Base-by-base conservation (phyloP, 2,329 filamentous ascomycete genomes). In the Beauveria pseudobassiana region DNA sequence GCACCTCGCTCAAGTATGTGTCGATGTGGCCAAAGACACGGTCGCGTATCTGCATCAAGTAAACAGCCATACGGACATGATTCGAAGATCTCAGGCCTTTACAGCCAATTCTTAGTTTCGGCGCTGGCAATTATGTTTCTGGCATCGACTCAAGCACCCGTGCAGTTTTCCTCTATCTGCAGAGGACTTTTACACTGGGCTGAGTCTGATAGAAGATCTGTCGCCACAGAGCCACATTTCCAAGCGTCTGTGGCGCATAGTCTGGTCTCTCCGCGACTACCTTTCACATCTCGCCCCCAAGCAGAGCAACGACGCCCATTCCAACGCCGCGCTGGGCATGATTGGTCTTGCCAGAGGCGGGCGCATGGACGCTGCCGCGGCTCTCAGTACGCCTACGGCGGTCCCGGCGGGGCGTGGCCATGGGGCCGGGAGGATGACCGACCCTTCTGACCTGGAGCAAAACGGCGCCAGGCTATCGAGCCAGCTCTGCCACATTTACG, bases 131-230 rank as follows among this genome's bases (percentile, higher is more conserved):
- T 90, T 3, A 77, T 93, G 14, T 92, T 93, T 69, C 80, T 93
- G 1, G 89, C 89, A 1, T 88, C 88, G 0, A 88, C 87, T 3
- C 89, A 93, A 68, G 87, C 88, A 0, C 89, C 89, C 0, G 82
- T 88, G 0, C 81, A 86, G 28, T 93, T 92, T 71, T 88, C 85
- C 67, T 77, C 81, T 10, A 74, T 80, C 26, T 91, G 88, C 65
- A 82, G 89, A 89, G 50, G 89, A 93, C 72, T 93, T 93, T 69
- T 91, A 91, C 75, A 85, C 89, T 80, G 88, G 87, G 0, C 80
- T 93, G 1, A 87, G 91, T 59, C 77, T 93, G 3, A 84, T 93
- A 45, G 87, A 89, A 64, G 87, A 88, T 60, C 80, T 93, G 61
- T 89, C 86, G 3, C 83, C 84, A 34, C 86, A 87, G 68, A 89